These are phyloP conservation scores for Globisporangium uncinulatum DNA, from an alignment of 352 stramenopile species.

Conservation along the genomic window DNA sequence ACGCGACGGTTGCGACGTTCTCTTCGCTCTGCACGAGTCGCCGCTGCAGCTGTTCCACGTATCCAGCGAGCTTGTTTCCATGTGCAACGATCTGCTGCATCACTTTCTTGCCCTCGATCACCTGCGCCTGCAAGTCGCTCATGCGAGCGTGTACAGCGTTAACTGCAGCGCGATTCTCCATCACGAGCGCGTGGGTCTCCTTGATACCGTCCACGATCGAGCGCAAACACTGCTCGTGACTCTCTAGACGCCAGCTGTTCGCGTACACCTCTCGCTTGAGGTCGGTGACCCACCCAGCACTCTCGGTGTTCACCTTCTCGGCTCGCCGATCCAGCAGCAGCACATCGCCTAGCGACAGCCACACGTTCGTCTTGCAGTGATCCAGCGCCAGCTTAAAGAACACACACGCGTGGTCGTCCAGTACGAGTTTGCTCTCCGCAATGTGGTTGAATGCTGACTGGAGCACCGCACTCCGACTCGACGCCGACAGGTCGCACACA, in stretches of 20 bases:
- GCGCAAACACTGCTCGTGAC: background rate
- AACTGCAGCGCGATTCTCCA: background rate
- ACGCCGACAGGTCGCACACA: background rate
- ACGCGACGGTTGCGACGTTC: too few relatives aligned
- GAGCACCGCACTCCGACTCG: background rate
- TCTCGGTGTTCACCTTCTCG: background rate
- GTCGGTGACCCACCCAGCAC: background rate
- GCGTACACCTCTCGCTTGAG: background rate
- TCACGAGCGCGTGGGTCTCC: background rate
- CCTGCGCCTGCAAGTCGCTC: background rate
- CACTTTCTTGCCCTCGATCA: background rate
- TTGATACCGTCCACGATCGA: background rate
- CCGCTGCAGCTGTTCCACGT: background rate
- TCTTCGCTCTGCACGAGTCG: conserved; percentile 7
- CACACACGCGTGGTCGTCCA: background rate
- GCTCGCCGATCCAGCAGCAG: background rate
- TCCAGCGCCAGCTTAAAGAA: background rate
- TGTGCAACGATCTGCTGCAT: background rate
- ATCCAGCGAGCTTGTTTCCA: background rate
- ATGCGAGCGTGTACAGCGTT: background rate
- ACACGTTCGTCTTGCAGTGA: background rate
- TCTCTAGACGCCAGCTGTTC: background rate
- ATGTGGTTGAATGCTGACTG: background rate
- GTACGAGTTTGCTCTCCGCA: background rate
- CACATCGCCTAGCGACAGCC: background rate